A percentile compares a stretch with the other conserved stretches of the same genome.
Conservation (phyloP, 2,329 filamentous ascomycete genomes). For the Pseudogymnoascus sp. region DNA sequence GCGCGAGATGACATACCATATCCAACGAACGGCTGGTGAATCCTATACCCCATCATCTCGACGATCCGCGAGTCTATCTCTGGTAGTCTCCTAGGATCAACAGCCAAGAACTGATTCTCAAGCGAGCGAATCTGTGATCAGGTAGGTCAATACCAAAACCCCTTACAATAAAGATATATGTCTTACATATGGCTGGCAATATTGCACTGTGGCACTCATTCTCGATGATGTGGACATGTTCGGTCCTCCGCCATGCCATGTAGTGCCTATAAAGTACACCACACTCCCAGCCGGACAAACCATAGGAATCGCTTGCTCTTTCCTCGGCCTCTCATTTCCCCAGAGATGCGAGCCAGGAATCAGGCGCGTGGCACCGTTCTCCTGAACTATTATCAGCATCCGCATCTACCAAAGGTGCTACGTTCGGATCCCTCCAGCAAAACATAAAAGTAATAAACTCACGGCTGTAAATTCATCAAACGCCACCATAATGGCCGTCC, state of each 20-base stretch:
- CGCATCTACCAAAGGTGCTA: neutral
- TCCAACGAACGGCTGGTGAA: conserved; percentile 27
- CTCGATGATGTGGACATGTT: conserved; percentile 19
- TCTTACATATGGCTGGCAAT: conserved; percentile 23
- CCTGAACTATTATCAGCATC: neutral
- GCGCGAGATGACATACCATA: conserved; percentile 20
- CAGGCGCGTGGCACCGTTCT: conserved; percentile 26
- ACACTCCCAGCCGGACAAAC: conserved; percentile 26
- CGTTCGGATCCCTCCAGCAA: neutral
- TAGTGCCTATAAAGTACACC: conserved; percentile 26
- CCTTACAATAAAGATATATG: neutral
- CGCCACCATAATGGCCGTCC: conserved; percentile 26
- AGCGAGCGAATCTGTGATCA: conserved; percentile 23
- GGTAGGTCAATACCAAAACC: neutral
- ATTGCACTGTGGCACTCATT: conserved; percentile 24
- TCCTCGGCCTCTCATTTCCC: conserved; percentile 21
- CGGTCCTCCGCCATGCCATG: conserved; percentile 25
- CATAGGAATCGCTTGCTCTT: conserved; percentile 23
- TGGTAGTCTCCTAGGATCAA: conserved; percentile 27
- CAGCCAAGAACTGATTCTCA: conserved; percentile 28
- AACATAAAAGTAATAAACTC: neutral
- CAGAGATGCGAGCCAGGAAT: conserved; percentile 27
- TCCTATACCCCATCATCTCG: conserved; percentile 30
- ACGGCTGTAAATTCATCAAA: conserved; percentile 25
- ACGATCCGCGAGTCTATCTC: conserved; percentile 26